A percentile compares a stretch with the other conserved stretches of the same genome.
Conservation (phyloP, 495 filamentous ascomycete genomes). For the Podospora comata region DNA sequence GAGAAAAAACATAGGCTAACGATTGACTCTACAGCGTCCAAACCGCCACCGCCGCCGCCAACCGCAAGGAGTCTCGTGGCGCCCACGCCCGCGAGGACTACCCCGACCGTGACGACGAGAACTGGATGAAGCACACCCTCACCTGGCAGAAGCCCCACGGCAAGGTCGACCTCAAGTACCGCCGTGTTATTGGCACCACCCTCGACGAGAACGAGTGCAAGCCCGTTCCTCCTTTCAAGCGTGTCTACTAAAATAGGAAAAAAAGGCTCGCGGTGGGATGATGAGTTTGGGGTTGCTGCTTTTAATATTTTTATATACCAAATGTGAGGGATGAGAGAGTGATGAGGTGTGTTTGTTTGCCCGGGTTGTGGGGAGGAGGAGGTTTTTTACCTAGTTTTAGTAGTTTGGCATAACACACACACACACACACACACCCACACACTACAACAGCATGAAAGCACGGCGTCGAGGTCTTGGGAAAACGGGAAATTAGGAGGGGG, state of each 20-base stretch:
- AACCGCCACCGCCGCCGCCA: slow-evolving; percentile 80
- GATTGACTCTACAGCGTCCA: slow-evolving; percentile 52
- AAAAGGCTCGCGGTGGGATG: neutral
- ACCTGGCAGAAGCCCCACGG: slow-evolving; percentile 85
- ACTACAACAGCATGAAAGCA: slow-evolving; percentile 2
- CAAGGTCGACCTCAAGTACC: slow-evolving; percentile 72
- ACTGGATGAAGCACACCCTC: slow-evolving; percentile 99
- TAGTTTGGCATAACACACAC: neutral
- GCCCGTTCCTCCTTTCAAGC: slow-evolving; percentile 82
- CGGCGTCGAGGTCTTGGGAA: slow-evolving; percentile 8
- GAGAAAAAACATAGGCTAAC: neutral
- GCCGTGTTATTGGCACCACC: slow-evolving; percentile 70
- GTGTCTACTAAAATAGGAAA: slow-evolving; percentile 60
- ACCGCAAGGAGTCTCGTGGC: slow-evolving; percentile 90
- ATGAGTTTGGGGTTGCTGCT: neutral
- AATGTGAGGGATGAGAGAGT: slow-evolving; percentile 5
- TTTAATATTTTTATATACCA: slow-evolving; percentile 3
- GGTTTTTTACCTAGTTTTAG: neutral
- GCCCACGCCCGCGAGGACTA: slow-evolving; percentile 94
- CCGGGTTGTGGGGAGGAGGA: slow-evolving; percentile 6
- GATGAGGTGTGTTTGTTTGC: neutral
- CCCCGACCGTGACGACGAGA: slow-evolving; percentile 85
- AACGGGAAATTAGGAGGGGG: neutral
- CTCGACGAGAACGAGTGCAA: slow-evolving; percentile 89
- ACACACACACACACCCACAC: neutral